Base-by-base conservation (phyloP, 305 asterid species). In the Fraxinus paxiana region DNA sequence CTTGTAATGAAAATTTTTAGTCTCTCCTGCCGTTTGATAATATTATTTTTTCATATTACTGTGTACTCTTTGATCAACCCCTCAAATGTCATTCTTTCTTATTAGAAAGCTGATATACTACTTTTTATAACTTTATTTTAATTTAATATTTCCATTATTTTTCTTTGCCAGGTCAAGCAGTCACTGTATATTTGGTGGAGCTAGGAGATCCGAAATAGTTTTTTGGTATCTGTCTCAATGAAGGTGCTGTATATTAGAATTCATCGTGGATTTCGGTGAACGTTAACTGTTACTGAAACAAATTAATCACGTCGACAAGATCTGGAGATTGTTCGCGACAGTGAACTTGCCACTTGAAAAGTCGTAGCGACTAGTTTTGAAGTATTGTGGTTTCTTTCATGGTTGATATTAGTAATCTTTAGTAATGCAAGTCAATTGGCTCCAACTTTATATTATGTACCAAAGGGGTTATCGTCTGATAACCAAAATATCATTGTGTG, bases 161-260 rank as follows among this genome's bases (percentile, higher is more conserved):
- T 18, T 31, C 72, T 77, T 28, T 77, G 73, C 20, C 80, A 59
- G 80, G 73, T 18, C 41, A 77, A 77, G 72, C 38, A 1, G 33
- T 54, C 18, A 51, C 30, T 77, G 71, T 77, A 30, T 76, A 26
- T 54, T 18, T 12, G 54, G 54, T 77, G 73, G 73, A 69, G 41
- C 30, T 69, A 10, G 12, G 35, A 30, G 41, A 30, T 28, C 37
- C 73, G 6, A 26, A 28, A 26, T 26, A n/a, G 22, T 30, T 51
- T 51, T 15, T 51, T 17, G 33, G 38, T 67, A 5, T 41, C 3
- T 1, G 22, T 69, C 5, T 69, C 74, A 69, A 13, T 30, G 74
- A 30, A 13, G 41, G 20, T 28, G 20, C 22, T 30, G 37, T 30
- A 28, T 28, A 13, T 69, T 69, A 30, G 22, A 69, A 13, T 12